These are phyloP conservation scores for Caloboletus inedulis DNA, from an alignment of 1,284 basidiomycete species.

Conservation along the genomic window DNA sequence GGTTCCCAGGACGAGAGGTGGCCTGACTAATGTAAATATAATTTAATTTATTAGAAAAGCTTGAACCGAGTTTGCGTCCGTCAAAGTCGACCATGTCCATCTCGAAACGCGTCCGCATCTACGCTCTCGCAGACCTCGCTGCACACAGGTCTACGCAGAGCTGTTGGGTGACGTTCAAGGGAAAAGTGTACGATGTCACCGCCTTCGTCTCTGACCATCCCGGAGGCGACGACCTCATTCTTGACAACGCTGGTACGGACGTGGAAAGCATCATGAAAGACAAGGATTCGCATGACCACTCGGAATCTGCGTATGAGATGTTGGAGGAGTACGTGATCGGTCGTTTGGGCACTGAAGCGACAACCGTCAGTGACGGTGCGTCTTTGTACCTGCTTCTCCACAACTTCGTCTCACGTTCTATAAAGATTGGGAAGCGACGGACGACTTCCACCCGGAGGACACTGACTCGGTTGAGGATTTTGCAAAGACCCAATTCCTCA, in stretches of 20 bases:
- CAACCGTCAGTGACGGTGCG: conserved; percentile 75
- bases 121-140: conserved; percentile 67
- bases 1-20: conserved; percentile 7
- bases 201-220: conserved; percentile 77
- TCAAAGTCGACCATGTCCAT: conserved; percentile 36
- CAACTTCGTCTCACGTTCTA: conserved; percentile 1
- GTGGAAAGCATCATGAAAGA: conserved; percentile 83
- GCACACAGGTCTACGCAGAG: conserved; percentile 52
- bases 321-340: conserved; percentile 86
- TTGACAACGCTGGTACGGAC: conserved; percentile 82
- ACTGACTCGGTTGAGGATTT: conserved; percentile 79
- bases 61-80: background rate
- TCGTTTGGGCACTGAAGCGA: conserved; percentile 72
- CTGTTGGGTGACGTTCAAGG: conserved; percentile 74
- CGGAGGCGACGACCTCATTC: conserved; percentile 81
- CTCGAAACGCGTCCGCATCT: conserved; percentile 69
- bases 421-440: conserved; percentile 81
- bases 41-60: background rate
- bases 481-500: conserved; percentile 89
- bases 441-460: conserved; percentile 87
- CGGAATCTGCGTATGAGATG: conserved; percentile 89
- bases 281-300: conserved; percentile 86
- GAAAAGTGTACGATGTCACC: conserved; percentile 81
- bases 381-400: conserved; percentile 17
- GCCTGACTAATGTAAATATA: conserved; percentile 9